phyloP scores from a whole-genome alignment of 768 basidiomycete species.

The Leccinum barrowsii region DNA sequence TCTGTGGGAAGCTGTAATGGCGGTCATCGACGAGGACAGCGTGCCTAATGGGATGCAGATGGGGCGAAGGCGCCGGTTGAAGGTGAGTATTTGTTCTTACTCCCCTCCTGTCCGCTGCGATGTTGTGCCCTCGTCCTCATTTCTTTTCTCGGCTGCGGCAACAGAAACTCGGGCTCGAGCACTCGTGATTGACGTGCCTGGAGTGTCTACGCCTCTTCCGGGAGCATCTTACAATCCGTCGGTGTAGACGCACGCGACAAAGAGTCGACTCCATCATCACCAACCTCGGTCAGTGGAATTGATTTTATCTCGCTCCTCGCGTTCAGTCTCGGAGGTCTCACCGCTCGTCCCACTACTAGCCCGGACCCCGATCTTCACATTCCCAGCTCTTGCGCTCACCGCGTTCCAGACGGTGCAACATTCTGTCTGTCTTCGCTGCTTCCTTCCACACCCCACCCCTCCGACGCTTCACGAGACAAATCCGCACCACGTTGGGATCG shows the following conservation, averaged over 20 bases:
- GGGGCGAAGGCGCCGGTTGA: constrained; percentile 43
- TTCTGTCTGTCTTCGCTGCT: not conserved
- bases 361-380: constrained; percentile 19
- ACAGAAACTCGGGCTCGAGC: constrained; percentile 47
- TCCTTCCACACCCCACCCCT: constrained; percentile 7
- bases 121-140: not conserved
- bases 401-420: constrained; percentile 8
- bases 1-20: constrained; percentile 47
- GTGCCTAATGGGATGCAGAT: constrained; percentile 24
- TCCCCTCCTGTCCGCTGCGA: too few relatives aligned
- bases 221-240: constrained; percentile 81
- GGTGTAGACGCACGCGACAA: constrained; percentile 81
- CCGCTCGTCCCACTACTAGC: constrained; percentile 10
- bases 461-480: constrained; percentile 10
- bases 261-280: constrained; percentile 95
- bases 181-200: constrained; percentile 58
- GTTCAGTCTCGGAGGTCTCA: constrained; percentile 34
- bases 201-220: constrained; percentile 57
- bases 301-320: constrained; percentile 74
- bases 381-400: constrained; percentile 9
- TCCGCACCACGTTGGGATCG: constrained; percentile 46
- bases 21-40: constrained; percentile 31
- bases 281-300: constrained; percentile 83
- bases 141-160: not conserved
- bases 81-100: constrained; percentile 18